phyloP scores from a whole-genome alignment of 768 basidiomycete species.

The Xanthoconium stramineum region DNA sequence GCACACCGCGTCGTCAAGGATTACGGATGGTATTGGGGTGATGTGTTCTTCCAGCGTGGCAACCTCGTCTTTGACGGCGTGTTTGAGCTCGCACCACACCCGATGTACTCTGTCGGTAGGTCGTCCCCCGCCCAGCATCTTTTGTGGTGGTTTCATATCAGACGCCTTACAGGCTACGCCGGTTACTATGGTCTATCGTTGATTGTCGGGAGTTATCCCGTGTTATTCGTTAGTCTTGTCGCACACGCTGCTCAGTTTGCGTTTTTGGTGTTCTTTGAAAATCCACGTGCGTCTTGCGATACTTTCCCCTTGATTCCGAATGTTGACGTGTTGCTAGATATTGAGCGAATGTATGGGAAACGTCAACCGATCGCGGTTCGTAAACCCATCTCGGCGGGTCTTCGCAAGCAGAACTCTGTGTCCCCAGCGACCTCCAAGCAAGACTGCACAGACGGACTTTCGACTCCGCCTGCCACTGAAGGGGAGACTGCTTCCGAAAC shows the following conservation, averaged over 20 bases:
- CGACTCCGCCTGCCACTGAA: constrained; percentile 66
- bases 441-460: constrained; percentile 32
- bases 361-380: constrained; percentile 87
- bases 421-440: constrained; percentile 14
- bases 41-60: constrained; percentile 90
- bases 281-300: constrained; percentile 70
- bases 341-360: constrained; percentile 90
- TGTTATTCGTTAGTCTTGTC: constrained; percentile 89
- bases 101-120: constrained; percentile 91
- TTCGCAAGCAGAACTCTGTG: constrained; percentile 13
- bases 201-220: constrained; percentile 83
- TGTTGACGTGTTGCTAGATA: constrained; percentile 50
- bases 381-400: constrained; percentile 49
- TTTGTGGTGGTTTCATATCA: not conserved
- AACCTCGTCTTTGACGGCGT: constrained; percentile 96
- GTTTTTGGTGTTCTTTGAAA: constrained; percentile 94
- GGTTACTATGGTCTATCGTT: constrained; percentile 96
- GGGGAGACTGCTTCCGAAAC: constrained; percentile 74
- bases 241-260: constrained; percentile 96
- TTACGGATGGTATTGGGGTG: constrained; percentile 98
- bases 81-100: constrained; percentile 89
- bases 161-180: constrained; percentile 66
- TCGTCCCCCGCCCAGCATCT: not conserved
- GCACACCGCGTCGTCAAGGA: constrained; percentile 98
- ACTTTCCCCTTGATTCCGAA: not conserved